Evolutionary conservation across 2,329 filamentous ascomycete genomes (phyloP).

Genomic region (Thielaviopsis musarum): DNA sequence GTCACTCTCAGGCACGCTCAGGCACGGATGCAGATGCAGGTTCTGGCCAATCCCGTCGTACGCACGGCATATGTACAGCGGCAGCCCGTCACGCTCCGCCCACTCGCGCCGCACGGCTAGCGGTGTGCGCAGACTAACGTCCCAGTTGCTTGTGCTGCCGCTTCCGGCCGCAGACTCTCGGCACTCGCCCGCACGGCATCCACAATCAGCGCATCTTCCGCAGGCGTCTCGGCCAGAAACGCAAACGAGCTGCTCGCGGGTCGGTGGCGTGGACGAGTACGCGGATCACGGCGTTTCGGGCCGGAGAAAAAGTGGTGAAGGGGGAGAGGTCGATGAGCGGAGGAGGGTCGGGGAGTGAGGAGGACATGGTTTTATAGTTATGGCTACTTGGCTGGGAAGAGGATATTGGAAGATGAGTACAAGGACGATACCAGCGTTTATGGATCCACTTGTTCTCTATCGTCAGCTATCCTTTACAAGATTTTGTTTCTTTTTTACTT

Average conservation of each 20-base stretch:
- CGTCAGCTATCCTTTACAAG: no score
- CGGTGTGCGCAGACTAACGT: slow-evolving; percentile 47
- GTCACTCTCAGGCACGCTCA: slow-evolving; percentile 34
- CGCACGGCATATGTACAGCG: slow-evolving; percentile 54
- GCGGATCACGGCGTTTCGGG: slow-evolving; percentile 28
- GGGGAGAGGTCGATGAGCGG: slow-evolving; percentile 10
- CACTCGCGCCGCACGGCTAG: slow-evolving; percentile 66
- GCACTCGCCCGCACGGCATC: slow-evolving; percentile 29
- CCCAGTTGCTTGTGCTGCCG: slow-evolving; percentile 82
- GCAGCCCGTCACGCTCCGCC: slow-evolving; percentile 47
- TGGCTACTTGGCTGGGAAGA: no score
- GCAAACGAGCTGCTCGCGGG: slow-evolving; percentile 29
- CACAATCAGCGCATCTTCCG: slow-evolving; percentile 35
- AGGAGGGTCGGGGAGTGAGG: not conserved
- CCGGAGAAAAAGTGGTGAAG: slow-evolving; percentile 23
- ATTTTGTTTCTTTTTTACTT: no score
- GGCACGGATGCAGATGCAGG: slow-evolving; percentile 65
- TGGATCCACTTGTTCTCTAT: no score
- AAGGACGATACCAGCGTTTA: no score
- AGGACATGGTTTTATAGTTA: no score
- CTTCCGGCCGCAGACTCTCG: slow-evolving; percentile 18
- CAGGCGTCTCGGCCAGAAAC: slow-evolving; percentile 35
- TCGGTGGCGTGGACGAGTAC: slow-evolving; percentile 37
- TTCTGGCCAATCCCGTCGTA: slow-evolving; percentile 76
- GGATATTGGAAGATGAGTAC: no score